Base-by-base conservation (phyloP, 495 filamentous ascomycete species). In the Xylaria bambusicola region DNA sequence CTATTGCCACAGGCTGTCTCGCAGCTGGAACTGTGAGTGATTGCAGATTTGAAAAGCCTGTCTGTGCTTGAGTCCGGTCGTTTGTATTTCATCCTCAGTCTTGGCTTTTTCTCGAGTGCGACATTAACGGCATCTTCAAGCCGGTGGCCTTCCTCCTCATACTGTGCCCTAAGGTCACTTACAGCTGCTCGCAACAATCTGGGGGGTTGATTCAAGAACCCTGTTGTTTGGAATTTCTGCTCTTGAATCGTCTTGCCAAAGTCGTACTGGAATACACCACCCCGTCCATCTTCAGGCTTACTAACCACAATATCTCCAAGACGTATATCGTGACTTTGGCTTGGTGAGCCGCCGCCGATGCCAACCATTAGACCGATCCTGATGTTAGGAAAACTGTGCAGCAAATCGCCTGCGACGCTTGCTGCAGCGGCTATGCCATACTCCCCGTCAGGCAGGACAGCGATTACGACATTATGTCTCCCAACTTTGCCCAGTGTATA, bases 261-360 rank as follows among this genome's bases (percentile, higher is more conserved):
- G 59, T 77, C 73, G 52, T 75, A 77, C 33, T 80, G 74, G 33
- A 75, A 24, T 0, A 78, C 72, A 2, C 71, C 76, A 8, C 65
- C 66, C 3, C 60, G 59, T 8, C 5, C 35, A 24, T 56, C 38
- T 5, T 49, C n/a, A 2, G 73, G 69, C 13, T 62, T 31, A 51
- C 76, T 71, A 24, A 80, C 66, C 3, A 77, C 75, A 33, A 80
- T 61, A 58, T 80, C 78, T 17, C 79, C 79, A 6, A 81, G 72
- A 8, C 72, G 71, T 6, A 82, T 72, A 58, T 77, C 67, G 47
- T 68, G 58, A 17, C 66, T 58, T 8, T 15, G n/a, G 31, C n/a
- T 15, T 40, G 77, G 74, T 4, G 71, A 67, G 2, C 76, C 77
- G 18, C 75, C 77, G 6, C 72, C 77, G 33, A 80, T 79, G 17